A percentile compares a stretch with the other conserved stretches of the same genome.
These are phyloP conservation scores for Cercospora zeae-maydis DNA, from an alignment of 2,329 filamentous ascomycete species.

Conservation along the genomic window DNA sequence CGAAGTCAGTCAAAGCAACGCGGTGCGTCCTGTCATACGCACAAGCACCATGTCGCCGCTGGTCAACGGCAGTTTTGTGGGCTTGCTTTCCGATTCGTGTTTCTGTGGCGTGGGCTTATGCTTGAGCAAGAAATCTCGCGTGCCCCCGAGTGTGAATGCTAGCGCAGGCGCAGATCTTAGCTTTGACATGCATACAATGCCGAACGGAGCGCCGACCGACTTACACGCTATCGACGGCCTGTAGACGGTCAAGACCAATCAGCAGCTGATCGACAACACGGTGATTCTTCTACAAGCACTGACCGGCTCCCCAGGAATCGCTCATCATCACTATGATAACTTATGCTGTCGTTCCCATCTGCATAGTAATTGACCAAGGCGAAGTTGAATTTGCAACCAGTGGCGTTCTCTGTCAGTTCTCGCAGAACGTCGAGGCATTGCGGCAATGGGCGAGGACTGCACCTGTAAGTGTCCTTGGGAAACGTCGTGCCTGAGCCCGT, in stretches of 20 bases:
- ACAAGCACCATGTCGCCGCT: slow-evolving; percentile 71
- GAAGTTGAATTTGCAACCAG: slow-evolving; percentile 69
- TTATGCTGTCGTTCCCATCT: slow-evolving; percentile 71
- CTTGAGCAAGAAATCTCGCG: slow-evolving; percentile 73
- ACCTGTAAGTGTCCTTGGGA: slow-evolving; percentile 52
- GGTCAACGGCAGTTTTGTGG: slow-evolving; percentile 53
- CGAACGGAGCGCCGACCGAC: not conserved
- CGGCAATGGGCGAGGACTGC: slow-evolving; percentile 66
- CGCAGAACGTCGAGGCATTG: slow-evolving; percentile 64
- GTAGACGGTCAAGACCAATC: not conserved
- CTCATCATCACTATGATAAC: slow-evolving; percentile 78
- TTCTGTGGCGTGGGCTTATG: slow-evolving; percentile 59
- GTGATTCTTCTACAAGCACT: not conserved
- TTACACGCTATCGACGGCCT: not conserved
- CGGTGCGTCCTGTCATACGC: not conserved
- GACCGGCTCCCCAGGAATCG: slow-evolving; percentile 63
- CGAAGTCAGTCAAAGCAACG: not conserved
- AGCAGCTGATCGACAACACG: not conserved
- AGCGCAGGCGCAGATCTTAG: slow-evolving; percentile 55
- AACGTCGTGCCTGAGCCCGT: slow-evolving; percentile 42
- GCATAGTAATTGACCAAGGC: slow-evolving; percentile 81
- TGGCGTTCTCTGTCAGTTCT: slow-evolving; percentile 60
- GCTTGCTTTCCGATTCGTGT: slow-evolving; percentile 37
- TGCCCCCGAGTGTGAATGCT: slow-evolving; percentile 70
- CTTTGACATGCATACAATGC: not conserved